These are phyloP conservation scores for Stemphylium vesicarium DNA, from an alignment of 2,329 filamentous ascomycete genomes.

Conservation along the genomic window DNA sequence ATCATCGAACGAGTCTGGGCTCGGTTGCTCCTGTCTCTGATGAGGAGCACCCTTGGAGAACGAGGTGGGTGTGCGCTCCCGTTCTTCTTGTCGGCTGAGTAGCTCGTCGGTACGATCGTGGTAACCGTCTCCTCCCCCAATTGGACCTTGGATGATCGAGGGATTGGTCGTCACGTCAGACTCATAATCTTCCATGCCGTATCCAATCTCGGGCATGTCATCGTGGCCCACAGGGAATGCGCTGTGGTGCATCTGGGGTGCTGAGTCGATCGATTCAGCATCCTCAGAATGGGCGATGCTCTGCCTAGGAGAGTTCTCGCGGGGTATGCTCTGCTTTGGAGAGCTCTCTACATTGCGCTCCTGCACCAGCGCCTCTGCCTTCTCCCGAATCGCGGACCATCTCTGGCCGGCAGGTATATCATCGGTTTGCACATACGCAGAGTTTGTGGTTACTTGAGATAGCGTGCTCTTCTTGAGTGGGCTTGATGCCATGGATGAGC, in stretches of 20 bases:
- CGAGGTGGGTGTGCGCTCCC: constrained; percentile 40
- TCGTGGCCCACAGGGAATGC: constrained; percentile 69
- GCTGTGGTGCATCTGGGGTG: constrained; percentile 69
- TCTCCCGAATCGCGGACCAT: constrained; percentile 50
- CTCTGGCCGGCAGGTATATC: constrained; percentile 40
- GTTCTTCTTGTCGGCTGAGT: constrained; percentile 43
- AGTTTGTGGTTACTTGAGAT: constrained; percentile 34
- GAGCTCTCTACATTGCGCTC: constrained; percentile 51
- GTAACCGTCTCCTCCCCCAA: constrained; percentile 60
- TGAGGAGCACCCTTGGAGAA: constrained; percentile 52
- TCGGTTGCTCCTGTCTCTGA: constrained; percentile 37
- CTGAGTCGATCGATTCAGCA: constrained; percentile 27
- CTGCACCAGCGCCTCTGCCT: constrained; percentile 47
- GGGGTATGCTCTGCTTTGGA: constrained; percentile 61
- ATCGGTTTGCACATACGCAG: constrained; percentile 27
- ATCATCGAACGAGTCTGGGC: constrained; percentile 32
- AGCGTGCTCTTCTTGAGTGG: constrained; percentile 32
- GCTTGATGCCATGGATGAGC: constrained; percentile 41
- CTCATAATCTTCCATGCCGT: constrained; percentile 59
- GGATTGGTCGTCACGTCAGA: constrained; percentile 82
- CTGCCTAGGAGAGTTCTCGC: constrained; percentile 59
- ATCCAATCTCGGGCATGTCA: constrained; percentile 79
- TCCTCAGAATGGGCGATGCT: constrained; percentile 58
- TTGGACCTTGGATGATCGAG: constrained; percentile 78
- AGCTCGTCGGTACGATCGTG: constrained; percentile 51